A percentile compares a stretch with the other conserved stretches of the same genome.
Evolutionary conservation across 208 protist genomes (phyloP).

Genomic region (Trypanosoma lewisi): DNA sequence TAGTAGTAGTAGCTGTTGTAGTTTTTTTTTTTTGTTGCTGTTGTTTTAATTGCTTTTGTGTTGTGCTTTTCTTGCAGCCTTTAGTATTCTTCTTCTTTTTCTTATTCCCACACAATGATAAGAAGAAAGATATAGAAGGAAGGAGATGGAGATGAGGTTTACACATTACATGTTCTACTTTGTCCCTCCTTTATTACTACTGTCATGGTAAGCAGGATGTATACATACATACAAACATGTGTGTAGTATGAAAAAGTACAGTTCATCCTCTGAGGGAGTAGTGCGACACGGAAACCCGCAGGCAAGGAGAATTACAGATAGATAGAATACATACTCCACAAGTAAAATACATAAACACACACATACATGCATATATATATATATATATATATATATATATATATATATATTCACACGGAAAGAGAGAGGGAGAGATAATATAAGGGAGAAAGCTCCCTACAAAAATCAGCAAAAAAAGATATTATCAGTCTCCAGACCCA

Average conservation of each 20-base stretch:
- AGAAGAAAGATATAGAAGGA: not conserved
- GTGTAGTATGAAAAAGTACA: too few relatives aligned
- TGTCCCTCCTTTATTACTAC: not conserved
- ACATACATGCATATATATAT: too few relatives aligned
- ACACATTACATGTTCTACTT: too few relatives aligned
- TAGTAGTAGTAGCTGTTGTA: not conserved
- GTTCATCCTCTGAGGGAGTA: too few relatives aligned
- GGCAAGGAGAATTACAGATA: not conserved
- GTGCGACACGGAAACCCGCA: not conserved
- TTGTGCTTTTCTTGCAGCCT: slow-evolving; percentile 2
- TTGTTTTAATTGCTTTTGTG: not conserved
- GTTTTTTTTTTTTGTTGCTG: slow-evolving; percentile 1
- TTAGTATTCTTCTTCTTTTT: slow-evolving; percentile 6
- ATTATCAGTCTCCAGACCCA: too few relatives aligned
- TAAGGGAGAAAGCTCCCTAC: too few relatives aligned
- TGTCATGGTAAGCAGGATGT: not conserved
- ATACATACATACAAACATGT: not conserved
- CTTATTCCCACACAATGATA: slow-evolving; percentile 5
- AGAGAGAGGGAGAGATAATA: too few relatives aligned
- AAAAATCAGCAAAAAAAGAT: too few relatives aligned
- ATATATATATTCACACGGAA: too few relatives aligned
- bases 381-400: too few relatives aligned
- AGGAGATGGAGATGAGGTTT: not conserved
- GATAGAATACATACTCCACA: not conserved
- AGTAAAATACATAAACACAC: not conserved